phyloP scores from a whole-genome alignment of 208 protist species.

The Trypanosoma grayi region DNA sequence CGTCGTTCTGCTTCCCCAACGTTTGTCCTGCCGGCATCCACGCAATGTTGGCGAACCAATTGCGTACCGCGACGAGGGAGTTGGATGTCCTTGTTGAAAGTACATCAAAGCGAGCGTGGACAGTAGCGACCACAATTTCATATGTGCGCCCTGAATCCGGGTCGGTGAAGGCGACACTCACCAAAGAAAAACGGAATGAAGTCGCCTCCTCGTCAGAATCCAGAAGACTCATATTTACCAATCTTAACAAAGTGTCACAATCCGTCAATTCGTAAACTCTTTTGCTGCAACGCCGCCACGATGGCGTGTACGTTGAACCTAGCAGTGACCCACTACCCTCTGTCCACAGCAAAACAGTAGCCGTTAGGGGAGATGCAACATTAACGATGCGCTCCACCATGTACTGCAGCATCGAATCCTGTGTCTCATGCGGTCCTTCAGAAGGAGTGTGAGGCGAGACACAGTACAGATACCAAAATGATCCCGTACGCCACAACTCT shows the following conservation, averaged over 20 bases:
- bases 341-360: conserved; percentile 13
- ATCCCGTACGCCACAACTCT: conserved; percentile 12
- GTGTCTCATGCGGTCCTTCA: neutral
- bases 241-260: neutral
- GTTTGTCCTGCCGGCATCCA: neutral
- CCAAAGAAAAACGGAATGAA: conserved; percentile 11
- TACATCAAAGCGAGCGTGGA: conserved; percentile 3
- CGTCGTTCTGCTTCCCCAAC: neutral
- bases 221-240: neutral
- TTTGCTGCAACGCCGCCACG: conserved; percentile 1
- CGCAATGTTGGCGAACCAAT: conserved; percentile 8
- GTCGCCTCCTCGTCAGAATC: neutral
- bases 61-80: conserved; percentile 16
- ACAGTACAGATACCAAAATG: conserved; percentile 16
- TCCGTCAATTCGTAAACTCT: conserved; percentile 4
- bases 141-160: neutral
- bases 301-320: neutral
- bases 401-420: conserved; percentile 3
- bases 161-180: conserved; percentile 20
- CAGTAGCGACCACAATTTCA: conserved; percentile 15
- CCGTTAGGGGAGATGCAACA: neutral
- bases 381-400: conserved; percentile 9
- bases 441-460: neutral
- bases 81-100: conserved; percentile 3
- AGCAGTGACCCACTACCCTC: neutral